Percentiles rank a stretch among this genome's conserved stretches.
Evolutionary conservation across 192 early-diverging fungal genomes (phyloP).

Genomic region (Chytriomyces sp.): DNA sequence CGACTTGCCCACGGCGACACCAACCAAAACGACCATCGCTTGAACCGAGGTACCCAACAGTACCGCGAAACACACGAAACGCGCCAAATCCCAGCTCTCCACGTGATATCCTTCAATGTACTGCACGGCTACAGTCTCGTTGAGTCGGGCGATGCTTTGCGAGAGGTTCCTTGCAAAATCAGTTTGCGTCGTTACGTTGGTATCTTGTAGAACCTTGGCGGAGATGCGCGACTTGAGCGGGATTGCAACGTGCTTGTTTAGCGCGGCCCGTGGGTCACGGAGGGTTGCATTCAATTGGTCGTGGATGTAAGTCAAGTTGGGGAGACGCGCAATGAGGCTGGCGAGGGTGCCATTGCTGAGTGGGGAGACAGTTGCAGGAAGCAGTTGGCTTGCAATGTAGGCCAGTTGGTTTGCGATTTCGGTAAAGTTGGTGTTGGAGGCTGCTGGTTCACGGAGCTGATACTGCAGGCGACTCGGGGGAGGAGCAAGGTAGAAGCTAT

Average conservation of each 20-base stretch:
- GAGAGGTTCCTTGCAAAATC: neutral
- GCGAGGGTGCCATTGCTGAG: neutral
- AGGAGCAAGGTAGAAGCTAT: neutral
- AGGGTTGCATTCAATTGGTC: neutral
- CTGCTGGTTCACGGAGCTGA: neutral
- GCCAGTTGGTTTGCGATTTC: neutral
- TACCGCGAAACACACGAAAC: neutral
- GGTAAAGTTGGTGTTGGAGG: neutral
- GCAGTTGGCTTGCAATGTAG: neutral
- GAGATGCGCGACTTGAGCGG: neutral
- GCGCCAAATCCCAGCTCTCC: neutral
- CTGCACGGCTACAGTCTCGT: neutral
- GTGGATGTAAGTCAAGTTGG: neutral
- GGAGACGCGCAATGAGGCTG: neutral
- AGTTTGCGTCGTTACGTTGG: neutral
- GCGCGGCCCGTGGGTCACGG: neutral
- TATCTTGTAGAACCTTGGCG: neutral
- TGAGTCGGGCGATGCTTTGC: neutral
- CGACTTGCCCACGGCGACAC: neutral
- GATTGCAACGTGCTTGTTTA: neutral
- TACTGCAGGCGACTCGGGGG: neutral
- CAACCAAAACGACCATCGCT: neutral
- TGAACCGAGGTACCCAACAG: neutral
- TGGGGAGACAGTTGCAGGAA: neutral
- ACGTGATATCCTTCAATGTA: neutral